Percentiles rank a stretch among this genome's conserved stretches.
Conservation (phyloP, 768 basidiomycete genomes). For the Coprinopsis cinerea region DNA sequence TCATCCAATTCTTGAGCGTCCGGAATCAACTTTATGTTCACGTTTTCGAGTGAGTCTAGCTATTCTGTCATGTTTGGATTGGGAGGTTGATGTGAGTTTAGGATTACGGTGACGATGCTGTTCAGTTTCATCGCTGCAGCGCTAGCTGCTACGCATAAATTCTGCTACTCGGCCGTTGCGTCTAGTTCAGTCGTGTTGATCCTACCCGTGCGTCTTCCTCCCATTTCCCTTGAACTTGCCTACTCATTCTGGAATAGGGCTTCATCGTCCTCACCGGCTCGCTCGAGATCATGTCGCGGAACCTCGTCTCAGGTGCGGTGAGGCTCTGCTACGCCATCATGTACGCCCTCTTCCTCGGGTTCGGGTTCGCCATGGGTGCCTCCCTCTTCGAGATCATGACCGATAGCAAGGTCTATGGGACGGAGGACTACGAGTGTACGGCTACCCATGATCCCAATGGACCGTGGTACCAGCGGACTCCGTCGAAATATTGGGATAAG, state of each 20-base stretch:
- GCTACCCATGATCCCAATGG: slow-evolving; percentile 48
- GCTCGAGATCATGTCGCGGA: slow-evolving; percentile 74
- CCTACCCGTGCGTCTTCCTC: slow-evolving; percentile 48
- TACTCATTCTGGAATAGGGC: slow-evolving; percentile 65
- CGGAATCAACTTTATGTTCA: slow-evolving; percentile 77
- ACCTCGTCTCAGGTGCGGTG: slow-evolving; percentile 81
- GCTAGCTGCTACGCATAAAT: slow-evolving; percentile 55
- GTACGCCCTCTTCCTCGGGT: slow-evolving; percentile 74
- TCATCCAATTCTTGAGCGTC: slow-evolving; percentile 64
- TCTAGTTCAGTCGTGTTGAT: slow-evolving; percentile 77
- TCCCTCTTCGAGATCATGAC: slow-evolving; percentile 60
- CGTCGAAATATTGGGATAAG: slow-evolving; percentile 68
- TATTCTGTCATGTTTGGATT: neutral
- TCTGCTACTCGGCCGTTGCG: slow-evolving; percentile 80
- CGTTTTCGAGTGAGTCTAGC: slow-evolving; percentile 59
- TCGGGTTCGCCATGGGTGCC: slow-evolving; percentile 79
- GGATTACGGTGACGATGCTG: slow-evolving; percentile 74
- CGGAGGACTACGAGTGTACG: slow-evolving; percentile 57
- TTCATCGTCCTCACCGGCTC: slow-evolving; percentile 68
- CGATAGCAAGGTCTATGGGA: slow-evolving; percentile 35
- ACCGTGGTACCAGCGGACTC: slow-evolving; percentile 72
- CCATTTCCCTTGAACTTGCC: neutral
- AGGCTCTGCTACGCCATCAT: slow-evolving; percentile 73
- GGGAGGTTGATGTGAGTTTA: slow-evolving; percentile 19
- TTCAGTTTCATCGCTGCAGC: slow-evolving; percentile 77